These are phyloP conservation scores for Globisporangium camurandrum DNA, from an alignment of 352 stramenopile species.

Conservation along the genomic window DNA sequence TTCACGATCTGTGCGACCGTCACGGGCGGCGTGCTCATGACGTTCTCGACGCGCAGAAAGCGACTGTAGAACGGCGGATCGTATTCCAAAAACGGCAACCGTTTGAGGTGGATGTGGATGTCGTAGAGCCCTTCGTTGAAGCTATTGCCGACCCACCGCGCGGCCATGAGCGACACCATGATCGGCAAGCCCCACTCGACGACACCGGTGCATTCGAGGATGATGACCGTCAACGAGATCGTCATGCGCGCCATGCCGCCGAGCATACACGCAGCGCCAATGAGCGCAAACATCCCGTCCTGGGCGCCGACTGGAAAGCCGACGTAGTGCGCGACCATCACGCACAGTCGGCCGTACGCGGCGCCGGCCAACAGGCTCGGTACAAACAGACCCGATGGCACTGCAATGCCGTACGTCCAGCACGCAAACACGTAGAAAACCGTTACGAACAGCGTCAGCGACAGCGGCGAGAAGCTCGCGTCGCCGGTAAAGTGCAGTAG, in stretches of 20 bases:
- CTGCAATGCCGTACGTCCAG: slow-evolving; percentile 94
- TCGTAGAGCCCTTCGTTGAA: slow-evolving; percentile 99
- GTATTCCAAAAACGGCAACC: slow-evolving; percentile 95
- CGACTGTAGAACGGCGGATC: slow-evolving; percentile 84
- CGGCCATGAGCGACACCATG: slow-evolving; percentile 96
- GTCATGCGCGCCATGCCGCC: slow-evolving; percentile 97
- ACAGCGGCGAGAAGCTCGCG: slow-evolving; percentile 89
- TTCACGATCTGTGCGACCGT: slow-evolving; percentile 66
- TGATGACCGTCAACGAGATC: slow-evolving; percentile 97
- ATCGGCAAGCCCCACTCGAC: slow-evolving; percentile 98
- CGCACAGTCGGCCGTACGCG: slow-evolving; percentile 88
- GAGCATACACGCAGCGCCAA: slow-evolving; percentile 93
- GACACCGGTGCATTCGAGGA: slow-evolving; percentile 97
- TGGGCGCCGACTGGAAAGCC: slow-evolving; percentile 60
- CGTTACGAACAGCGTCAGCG: slow-evolving; percentile 94
- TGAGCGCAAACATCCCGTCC: slow-evolving; percentile 95
- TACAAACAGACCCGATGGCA: slow-evolving; percentile 97
- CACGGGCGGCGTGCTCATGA: slow-evolving; percentile 62
- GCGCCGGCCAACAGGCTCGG: slow-evolving; percentile 92
- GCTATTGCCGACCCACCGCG: slow-evolving; percentile 94
- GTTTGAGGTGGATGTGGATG: slow-evolving; percentile 97
- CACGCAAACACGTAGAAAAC: slow-evolving; percentile 92
- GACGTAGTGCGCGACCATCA: slow-evolving; percentile 55
- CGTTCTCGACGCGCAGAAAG: slow-evolving; percentile 71
- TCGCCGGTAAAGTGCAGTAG: slow-evolving; percentile 94